These are phyloP conservation scores for Ceratonia siliqua DNA, from an alignment of 306 rosid genomes.

Conservation along the genomic window DNA sequence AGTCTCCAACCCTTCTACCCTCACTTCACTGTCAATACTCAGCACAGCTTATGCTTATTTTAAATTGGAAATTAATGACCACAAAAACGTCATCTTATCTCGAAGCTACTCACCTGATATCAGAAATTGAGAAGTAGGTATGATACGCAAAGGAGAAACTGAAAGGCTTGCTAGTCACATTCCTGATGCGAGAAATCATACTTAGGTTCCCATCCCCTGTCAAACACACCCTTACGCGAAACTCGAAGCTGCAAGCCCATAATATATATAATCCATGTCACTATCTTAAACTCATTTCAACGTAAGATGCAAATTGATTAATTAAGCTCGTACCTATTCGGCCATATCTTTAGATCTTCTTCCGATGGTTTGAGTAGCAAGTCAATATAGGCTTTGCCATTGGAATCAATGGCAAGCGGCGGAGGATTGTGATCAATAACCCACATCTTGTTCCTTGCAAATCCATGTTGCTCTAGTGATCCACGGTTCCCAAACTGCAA, in stretches of 20 bases:
- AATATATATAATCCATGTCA: too few species aligned
- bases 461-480: constrained; percentile 78
- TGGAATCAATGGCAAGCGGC: constrained; percentile 50
- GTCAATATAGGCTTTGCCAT: constrained; percentile 56
- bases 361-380: constrained; percentile 70
- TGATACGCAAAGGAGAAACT: constrained; percentile 77
- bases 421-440: constrained; percentile 67
- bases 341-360: constrained; percentile 78
- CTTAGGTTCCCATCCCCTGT: constrained; percentile 61
- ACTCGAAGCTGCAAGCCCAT: constrained; percentile 87
- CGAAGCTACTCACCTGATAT: constrained; percentile 58
- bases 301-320: too few species aligned
- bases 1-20: constrained; percentile 93
- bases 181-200: constrained; percentile 72
- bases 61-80: not conserved
- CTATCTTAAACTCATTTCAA: too few species aligned
- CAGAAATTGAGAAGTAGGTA: constrained; percentile 72
- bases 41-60: constrained; percentile 25
- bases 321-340: constrained; percentile 55
- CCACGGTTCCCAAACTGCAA: constrained; percentile 74
- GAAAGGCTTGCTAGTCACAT: constrained; percentile 72
- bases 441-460: constrained; percentile 80
- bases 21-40: constrained; percentile 74
- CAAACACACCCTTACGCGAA: constrained; percentile 71
- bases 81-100: not conserved